Conservation (phyloP, 192 early-diverging fungal genomes). For the Entrophospora sp. region DNA sequence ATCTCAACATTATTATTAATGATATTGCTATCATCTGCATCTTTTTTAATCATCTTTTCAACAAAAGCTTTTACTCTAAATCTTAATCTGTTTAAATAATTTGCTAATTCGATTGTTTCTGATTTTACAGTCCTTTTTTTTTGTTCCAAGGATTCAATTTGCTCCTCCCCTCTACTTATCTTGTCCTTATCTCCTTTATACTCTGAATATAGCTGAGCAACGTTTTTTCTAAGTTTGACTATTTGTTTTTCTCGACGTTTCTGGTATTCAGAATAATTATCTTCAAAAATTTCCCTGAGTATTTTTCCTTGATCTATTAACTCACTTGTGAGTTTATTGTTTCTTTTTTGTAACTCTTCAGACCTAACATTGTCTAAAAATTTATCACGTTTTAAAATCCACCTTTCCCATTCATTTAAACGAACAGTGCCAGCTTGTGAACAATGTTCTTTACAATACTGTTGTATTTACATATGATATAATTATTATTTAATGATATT, state of each 20-base stretch:
- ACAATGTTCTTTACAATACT: constrained; percentile 37
- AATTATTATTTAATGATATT: not conserved
- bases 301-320: constrained; percentile 10
- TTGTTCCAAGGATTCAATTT: not conserved
- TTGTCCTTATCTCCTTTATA: not conserved
- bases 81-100: too few species aligned
- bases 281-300: constrained; percentile 32
- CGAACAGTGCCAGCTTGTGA: constrained; percentile 17
- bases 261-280: constrained; percentile 29
- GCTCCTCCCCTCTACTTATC: not conserved
- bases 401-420: constrained; percentile 37
- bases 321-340: not conserved
- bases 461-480: not conserved
- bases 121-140: too few species aligned
- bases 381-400: constrained; percentile 32
- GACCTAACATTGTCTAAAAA: constrained; percentile 21
- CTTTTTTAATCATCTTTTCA: too few species aligned
- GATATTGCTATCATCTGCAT: too few species aligned
- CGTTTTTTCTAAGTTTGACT: constrained; percentile 19
- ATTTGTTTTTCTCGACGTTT: constrained; percentile 27
- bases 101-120: too few species aligned
- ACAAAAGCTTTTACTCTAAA: too few species aligned
- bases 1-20: too few species aligned
- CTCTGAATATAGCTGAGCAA: not conserved
- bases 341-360: not conserved